Evolutionary conservation across 2,329 filamentous ascomycete genomes (phyloP).

Genomic region (Coniochaeta hoffmannii): DNA sequence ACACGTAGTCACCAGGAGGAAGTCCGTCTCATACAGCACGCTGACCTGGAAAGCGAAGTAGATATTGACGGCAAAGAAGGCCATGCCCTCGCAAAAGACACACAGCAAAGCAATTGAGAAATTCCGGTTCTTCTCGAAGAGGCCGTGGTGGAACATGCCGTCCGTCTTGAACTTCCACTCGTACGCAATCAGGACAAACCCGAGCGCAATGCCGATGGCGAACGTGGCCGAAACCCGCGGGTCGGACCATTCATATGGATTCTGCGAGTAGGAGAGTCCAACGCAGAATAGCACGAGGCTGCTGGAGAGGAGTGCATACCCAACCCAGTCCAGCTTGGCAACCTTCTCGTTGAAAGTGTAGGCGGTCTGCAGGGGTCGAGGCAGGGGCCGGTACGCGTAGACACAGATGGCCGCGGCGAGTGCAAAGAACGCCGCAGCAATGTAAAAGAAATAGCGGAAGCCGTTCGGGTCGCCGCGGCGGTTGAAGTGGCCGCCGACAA

Average conservation of each 20-base stretch:
- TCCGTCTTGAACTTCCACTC: slow-evolving; percentile 27
- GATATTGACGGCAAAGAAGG: slow-evolving; percentile 32
- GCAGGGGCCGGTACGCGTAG: slow-evolving; percentile 25
- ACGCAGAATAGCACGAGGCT: slow-evolving; percentile 30
- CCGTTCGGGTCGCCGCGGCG: slow-evolving; percentile 21
- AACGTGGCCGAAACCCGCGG: slow-evolving; percentile 27
- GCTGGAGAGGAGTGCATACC: slow-evolving; percentile 24
- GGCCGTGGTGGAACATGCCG: slow-evolving; percentile 32
- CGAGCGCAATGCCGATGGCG: slow-evolving; percentile 22
- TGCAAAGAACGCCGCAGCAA: slow-evolving; percentile 21
- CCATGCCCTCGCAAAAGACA: slow-evolving; percentile 28
- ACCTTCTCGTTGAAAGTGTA: slow-evolving; percentile 24
- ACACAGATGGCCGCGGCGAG: slow-evolving; percentile 19
- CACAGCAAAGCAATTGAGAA: slow-evolving; percentile 26
- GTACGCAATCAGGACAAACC: slow-evolving; percentile 21
- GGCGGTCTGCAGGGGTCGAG: slow-evolving; percentile 16
- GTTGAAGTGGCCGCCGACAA: slow-evolving; percentile 26
- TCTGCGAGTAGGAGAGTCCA: slow-evolving; percentile 28
- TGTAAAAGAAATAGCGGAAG: slow-evolving; percentile 29
- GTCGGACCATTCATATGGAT: slow-evolving; percentile 30
- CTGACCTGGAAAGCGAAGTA: slow-evolving; percentile 32
- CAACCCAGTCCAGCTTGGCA: slow-evolving; percentile 28
- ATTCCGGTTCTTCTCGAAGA: slow-evolving; percentile 27
- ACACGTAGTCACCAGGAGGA: slow-evolving; percentile 22
- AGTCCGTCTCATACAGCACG: slow-evolving; percentile 27